Conservation (phyloP, 176 grass and related monocot genomes). For the Elaeis guineensis region DNA sequence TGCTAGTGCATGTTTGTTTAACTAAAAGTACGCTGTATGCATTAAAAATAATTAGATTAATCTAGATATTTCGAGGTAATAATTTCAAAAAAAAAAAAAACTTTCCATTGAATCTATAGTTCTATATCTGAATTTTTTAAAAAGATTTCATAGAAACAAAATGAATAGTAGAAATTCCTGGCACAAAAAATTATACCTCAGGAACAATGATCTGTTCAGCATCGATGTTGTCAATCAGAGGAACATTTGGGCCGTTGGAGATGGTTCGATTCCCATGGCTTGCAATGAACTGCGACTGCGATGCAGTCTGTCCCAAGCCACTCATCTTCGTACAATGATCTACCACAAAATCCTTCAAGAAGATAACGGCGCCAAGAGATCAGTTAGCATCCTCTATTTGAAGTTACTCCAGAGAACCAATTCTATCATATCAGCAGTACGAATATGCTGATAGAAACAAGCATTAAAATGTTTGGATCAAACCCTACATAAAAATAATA, state of each 20-base stretch:
- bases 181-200: conserved; percentile 51
- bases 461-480: too few species aligned
- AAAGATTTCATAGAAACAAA: too few species aligned
- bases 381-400: conserved; percentile 19
- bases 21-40: too few species aligned
- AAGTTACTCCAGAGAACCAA: conserved; percentile 16
- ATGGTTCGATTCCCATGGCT: conserved; percentile 28
- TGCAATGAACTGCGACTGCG: conserved; percentile 56
- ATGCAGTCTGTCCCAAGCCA: conserved; percentile 19
- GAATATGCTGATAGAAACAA: conserved; percentile 11
- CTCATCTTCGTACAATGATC: conserved; percentile 21
- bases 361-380: background rate
- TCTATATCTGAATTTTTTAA: too few species aligned
- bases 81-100: too few species aligned
- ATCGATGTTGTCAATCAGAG: conserved; percentile 81
- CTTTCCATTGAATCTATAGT: too few species aligned
- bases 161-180: background rate
- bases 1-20: too few species aligned
- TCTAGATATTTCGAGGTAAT: too few species aligned
- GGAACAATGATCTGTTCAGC: conserved; percentile 75
- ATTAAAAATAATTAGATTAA: too few species aligned
- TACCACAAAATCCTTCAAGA: conserved; percentile 17
- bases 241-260: conserved; percentile 45
- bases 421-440: conserved; percentile 8
- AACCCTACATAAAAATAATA: background rate